Evolutionary conservation across 306 rosid genomes (phyloP), one percentile per base, ranked within the genome.

Genomic region (Amphicarpaea edgeworthii): DNA sequence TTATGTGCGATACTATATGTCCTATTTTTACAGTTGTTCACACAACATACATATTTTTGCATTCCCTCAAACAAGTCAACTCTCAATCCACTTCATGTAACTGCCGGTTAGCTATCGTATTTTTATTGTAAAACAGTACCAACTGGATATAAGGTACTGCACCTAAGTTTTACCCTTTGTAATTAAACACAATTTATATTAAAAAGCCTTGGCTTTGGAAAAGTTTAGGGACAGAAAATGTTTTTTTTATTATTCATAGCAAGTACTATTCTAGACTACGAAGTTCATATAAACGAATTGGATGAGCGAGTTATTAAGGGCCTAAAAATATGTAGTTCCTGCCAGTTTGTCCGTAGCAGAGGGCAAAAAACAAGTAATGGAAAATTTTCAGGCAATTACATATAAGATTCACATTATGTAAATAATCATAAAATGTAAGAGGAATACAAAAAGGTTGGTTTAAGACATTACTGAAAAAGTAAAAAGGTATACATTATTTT

Each of bases 401-500:
- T 63, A 2, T 38, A 17, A 63, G 69, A 69, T 60, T n/a, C n/a
- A n/a, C n/a, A n/a, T n/a, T n/a, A 16, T 68, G 50, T 1, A 14
- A 51, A 40, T 54, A 37, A 64, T 17, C 4, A 57, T 32, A 46
- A 70, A 43, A 14, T n/a, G 28, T 64, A 45, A 2, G 72, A 6
- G 7, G 14, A 34, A 6, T 11, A 30, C 37, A 26, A 16, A 49
- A 63, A 53, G 11, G 68, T 30, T 3, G 53, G 20, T 46, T 42
- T 43, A 55, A 46, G 12, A 8, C 46, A 17, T 16, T 16, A 66
- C 7, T 53, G 2, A 60, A 19, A 55, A 51, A 8, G 62, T 55
- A 3, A 20, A 17, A 55, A 15, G 21, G 68, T 42, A 19, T 46
- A 0, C 66, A 42, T 85, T 83, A 89, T 78, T 87, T 83, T 30